Percentiles rank a stretch among this genome's conserved stretches.
Conservation (phyloP, 2,329 filamentous ascomycete genomes). For the Bipolaris bicolor region DNA sequence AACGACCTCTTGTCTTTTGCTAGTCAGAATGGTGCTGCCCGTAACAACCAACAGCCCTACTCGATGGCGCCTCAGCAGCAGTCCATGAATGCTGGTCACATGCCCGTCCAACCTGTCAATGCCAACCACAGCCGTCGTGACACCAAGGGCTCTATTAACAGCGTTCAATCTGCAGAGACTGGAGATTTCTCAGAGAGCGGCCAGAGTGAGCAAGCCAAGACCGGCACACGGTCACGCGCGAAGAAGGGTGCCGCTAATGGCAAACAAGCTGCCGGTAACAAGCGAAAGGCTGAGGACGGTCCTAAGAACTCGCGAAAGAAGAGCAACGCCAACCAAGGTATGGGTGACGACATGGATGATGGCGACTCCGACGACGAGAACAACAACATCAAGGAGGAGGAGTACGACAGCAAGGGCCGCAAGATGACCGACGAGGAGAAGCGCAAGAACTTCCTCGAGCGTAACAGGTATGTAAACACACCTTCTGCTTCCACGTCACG, state of each 20-base stretch:
- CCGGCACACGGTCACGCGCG: conserved; percentile 53
- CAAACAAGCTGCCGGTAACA: conserved; percentile 49
- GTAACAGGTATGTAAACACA: conserved; percentile 76
- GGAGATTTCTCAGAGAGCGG: conserved; percentile 76
- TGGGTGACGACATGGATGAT: conserved; percentile 58
- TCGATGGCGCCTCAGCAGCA: conserved; percentile 52
- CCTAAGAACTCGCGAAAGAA: conserved; percentile 72
- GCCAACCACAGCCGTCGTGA: conserved; percentile 59
- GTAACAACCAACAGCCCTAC: conserved; percentile 60
- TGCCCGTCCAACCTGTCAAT: conserved; percentile 56
- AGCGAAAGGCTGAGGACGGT: conserved; percentile 79
- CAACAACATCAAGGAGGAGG: conserved; percentile 49
- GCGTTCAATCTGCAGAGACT: conserved; percentile 62
- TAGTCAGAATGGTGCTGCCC: conserved; percentile 64
- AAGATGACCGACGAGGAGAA: conserved; percentile 99
- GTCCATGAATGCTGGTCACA: conserved; percentile 52
- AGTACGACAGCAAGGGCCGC: conserved; percentile 61
- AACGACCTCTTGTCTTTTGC: conserved; percentile 94
- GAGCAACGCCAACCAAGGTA: conserved; percentile 61
- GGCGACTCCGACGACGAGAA: conserved; percentile 48
- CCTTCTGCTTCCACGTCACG: background rate
- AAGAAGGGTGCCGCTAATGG: conserved; percentile 46
- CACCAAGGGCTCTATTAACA: conserved; percentile 60
- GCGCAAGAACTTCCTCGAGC: conserved; percentile 94
- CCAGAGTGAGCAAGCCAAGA: conserved; percentile 67